These are phyloP conservation scores for Kwoniella shivajii DNA, from an alignment of 1,284 basidiomycete species.

Conservation along the genomic window DNA sequence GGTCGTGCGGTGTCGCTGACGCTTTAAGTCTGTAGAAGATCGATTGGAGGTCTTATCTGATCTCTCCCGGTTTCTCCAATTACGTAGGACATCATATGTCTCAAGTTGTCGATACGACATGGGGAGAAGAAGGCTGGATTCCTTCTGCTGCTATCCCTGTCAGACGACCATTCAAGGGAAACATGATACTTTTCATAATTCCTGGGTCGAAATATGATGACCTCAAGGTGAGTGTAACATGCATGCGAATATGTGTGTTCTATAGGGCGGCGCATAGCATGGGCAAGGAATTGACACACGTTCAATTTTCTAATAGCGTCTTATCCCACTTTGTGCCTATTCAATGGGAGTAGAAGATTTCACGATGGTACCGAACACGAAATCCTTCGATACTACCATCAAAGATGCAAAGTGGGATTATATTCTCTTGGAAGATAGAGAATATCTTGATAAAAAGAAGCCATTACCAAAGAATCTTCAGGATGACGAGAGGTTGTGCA, in stretches of 20 bases:
- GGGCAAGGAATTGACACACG: slow-evolving; percentile 5
- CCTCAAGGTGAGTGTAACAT: slow-evolving; percentile 28
- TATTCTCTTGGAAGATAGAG: slow-evolving; percentile 64
- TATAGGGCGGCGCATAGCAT: too few species aligned
- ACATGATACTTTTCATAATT: slow-evolving; percentile 35
- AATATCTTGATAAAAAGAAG: slow-evolving; percentile 5
- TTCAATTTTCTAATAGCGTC: too few species aligned
- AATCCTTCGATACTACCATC: slow-evolving; percentile 28
- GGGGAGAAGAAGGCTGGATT: slow-evolving; percentile 62
- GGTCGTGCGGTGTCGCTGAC: neutral
- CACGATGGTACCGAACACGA: slow-evolving; percentile 50
- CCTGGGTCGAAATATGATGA: slow-evolving; percentile 21
- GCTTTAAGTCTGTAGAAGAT: slow-evolving; percentile 37
- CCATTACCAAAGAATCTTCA: slow-evolving; percentile 40
- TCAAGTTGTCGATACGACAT: slow-evolving; percentile 70
- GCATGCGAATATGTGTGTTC: too few species aligned
- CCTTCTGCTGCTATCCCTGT: slow-evolving; percentile 57
- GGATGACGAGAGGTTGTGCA: slow-evolving; percentile 27
- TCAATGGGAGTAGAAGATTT: slow-evolving; percentile 67
- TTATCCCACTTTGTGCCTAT: slow-evolving; percentile 73
- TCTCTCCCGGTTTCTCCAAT: slow-evolving; percentile 69
- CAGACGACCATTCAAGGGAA: slow-evolving; percentile 31
- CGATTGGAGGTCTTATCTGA: slow-evolving; percentile 67
- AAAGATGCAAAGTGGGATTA: slow-evolving; percentile 61
- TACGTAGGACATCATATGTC: slow-evolving; percentile 61